A percentile compares a stretch with the other conserved stretches of the same genome.
These are phyloP conservation scores for Aspergillus neoniger DNA, from an alignment of 2,329 filamentous ascomycete genomes.

Conservation along the genomic window DNA sequence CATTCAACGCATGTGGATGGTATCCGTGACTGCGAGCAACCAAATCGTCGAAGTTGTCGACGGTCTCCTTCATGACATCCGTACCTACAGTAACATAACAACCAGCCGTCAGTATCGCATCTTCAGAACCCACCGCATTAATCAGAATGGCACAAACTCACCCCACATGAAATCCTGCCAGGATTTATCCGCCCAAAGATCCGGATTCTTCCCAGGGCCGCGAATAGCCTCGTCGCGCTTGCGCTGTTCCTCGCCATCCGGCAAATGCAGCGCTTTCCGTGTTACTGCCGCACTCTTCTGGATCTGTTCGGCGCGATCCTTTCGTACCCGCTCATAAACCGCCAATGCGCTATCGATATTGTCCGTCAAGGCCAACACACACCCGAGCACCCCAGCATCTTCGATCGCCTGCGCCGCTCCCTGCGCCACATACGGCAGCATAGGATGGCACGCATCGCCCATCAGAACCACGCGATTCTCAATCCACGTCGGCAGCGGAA, in stretches of 20 bases:
- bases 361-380: neutral
- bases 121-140: no score
- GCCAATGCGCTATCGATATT: constrained; percentile 1
- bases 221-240: constrained; percentile 1
- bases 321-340: neutral
- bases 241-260: neutral
- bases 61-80: neutral
- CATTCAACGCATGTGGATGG: constrained; percentile 1
- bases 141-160: neutral
- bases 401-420: constrained; percentile 6
- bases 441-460: constrained; percentile 10
- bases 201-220: neutral
- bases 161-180: constrained; percentile 5
- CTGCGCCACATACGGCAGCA: constrained; percentile 10
- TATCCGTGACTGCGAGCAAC: neutral
- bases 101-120: neutral
- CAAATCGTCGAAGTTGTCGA: neutral
- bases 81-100: neutral
- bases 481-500: constrained; percentile 1
- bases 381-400: constrained; percentile 5
- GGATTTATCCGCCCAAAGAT: neutral
- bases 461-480: neutral
- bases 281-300: neutral
- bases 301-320: neutral
- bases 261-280: neutral